These are phyloP conservation scores for Colletotrichum sp. DNA, from an alignment of 2,329 filamentous ascomycete genomes.

Conservation along the genomic window DNA sequence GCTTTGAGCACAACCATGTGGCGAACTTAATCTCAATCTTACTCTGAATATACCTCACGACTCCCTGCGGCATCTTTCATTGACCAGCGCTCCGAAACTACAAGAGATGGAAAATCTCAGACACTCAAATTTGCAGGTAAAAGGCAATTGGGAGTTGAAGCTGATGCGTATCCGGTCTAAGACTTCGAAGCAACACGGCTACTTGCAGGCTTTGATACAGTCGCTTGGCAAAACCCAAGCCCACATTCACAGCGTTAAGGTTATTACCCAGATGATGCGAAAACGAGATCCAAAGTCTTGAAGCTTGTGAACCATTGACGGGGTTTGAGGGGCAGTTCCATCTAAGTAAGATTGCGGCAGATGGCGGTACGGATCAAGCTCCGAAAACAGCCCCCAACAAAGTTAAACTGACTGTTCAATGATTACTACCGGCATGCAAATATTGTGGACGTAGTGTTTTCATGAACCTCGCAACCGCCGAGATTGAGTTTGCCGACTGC, in stretches of 20 bases:
- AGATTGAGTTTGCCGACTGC: background rate
- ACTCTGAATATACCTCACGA: background rate
- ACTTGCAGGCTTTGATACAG: background rate
- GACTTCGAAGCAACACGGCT: background rate
- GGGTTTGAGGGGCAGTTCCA: background rate
- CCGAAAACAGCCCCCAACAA: background rate
- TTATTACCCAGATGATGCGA: accelerated
- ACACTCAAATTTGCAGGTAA: background rate
- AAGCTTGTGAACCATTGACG: background rate
- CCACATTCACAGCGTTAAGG: accelerated
- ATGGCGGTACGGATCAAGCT: background rate
- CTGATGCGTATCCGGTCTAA: accelerated
- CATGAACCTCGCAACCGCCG: background rate
- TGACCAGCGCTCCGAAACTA: background rate
- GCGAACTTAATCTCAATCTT: background rate
- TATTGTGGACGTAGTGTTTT: background rate
- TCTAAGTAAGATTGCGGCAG: background rate
- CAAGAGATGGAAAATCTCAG: background rate
- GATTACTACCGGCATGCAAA: background rate
- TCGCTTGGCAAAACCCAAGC: background rate
- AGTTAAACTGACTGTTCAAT: background rate
- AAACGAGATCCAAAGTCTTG: background rate
- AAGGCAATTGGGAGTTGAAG: background rate
- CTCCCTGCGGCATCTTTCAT: background rate
- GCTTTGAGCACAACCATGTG: background rate